These are phyloP conservation scores for Vitis cinerea DNA, from an alignment of 164 flowering plant species.

Conservation along the genomic window DNA sequence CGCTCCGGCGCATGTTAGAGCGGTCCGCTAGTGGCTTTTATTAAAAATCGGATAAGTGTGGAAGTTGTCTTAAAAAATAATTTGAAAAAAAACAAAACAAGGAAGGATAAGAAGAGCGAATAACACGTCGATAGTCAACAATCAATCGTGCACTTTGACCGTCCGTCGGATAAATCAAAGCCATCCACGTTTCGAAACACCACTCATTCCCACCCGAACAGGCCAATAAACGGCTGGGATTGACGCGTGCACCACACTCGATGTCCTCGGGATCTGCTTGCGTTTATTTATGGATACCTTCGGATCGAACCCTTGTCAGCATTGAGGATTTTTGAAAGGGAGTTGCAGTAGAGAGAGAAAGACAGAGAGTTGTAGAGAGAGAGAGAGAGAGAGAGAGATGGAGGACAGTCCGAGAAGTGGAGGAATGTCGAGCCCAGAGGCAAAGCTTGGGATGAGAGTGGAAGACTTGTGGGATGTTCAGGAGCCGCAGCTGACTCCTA, in stretches of 20 bases:
- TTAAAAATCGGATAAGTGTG: conserved; percentile 27
- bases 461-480: conserved; percentile 89
- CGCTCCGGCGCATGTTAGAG: conserved; percentile 20
- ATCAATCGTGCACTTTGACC: conserved; percentile 1
- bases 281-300: too few species aligned
- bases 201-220: background rate
- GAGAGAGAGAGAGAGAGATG: conserved; percentile 12
- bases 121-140: background rate
- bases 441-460: conserved; percentile 72
- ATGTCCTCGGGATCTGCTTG: background rate
- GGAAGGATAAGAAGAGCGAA: conserved; percentile 21
- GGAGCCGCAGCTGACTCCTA: conserved; percentile 78
- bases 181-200: conserved; percentile 18
- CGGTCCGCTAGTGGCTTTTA: conserved; percentile 22
- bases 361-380: conserved; percentile 5
- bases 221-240: background rate
- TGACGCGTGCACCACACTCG: background rate
- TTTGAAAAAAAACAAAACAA: background rate
- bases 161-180: background rate
- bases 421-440: conserved; percentile 68
- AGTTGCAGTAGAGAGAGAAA: background rate
- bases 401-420: conserved; percentile 50
- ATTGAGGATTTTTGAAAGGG: background rate
- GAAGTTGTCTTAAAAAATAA: too few species aligned
- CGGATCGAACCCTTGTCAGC: background rate